phyloP scores from a whole-genome alignment of 805 yeast genomes.

The Myxozyma neotropica region DNA sequence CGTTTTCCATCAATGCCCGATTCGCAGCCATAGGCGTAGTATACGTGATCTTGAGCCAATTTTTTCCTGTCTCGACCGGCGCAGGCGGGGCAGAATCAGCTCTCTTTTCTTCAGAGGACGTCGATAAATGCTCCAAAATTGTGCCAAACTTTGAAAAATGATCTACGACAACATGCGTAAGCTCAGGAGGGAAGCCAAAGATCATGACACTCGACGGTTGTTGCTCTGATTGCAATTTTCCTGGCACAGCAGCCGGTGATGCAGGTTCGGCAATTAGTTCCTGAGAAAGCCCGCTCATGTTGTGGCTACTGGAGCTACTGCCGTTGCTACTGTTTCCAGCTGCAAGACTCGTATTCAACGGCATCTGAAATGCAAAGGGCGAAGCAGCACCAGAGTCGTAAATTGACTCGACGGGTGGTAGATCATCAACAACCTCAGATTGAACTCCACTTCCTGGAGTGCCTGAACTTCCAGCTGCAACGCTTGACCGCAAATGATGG shows the following conservation, averaged over 20 bases:
- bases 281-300: neutral
- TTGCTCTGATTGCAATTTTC: neutral
- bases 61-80: constrained; percentile 81
- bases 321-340: neutral
- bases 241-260: neutral
- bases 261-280: neutral
- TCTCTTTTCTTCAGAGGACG: neutral
- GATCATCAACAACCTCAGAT: constrained; percentile 14
- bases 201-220: constrained; percentile 59
- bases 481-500: constrained; percentile 10
- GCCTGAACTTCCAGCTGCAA: constrained; percentile 1
- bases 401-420: constrained; percentile 32
- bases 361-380: constrained; percentile 32
- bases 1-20: constrained; percentile 85
- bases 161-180: constrained; percentile 65
- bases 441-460: neutral
- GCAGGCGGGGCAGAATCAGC: constrained; percentile 29
- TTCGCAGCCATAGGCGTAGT: constrained; percentile 72
- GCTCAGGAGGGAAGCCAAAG: constrained; percentile 83
- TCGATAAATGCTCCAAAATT: constrained; percentile 61
- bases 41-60: constrained; percentile 91
- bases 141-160: constrained; percentile 80
- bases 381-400: constrained; percentile 31
- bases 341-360: constrained; percentile 2
- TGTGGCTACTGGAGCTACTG: neutral